A percentile compares a stretch with the other conserved stretches of the same genome.
phyloP scores from a whole-genome alignment of 768 basidiomycete genomes.

The Mycena galopus region DNA sequence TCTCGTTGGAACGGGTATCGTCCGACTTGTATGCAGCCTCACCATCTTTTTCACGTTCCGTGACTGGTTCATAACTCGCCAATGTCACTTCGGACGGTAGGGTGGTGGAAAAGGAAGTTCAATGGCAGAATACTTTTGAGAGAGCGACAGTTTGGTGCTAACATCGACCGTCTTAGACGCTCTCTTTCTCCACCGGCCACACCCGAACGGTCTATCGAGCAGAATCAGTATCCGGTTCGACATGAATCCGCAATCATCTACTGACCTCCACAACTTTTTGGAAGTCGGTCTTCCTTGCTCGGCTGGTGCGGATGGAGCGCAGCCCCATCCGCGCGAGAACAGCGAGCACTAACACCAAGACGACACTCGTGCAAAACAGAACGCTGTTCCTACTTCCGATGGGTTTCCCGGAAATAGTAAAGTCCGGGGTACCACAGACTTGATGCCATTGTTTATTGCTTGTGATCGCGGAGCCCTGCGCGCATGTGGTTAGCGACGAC shows the following conservation, averaged over 20 bases:
- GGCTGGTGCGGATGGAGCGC: neutral
- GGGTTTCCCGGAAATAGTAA: neutral
- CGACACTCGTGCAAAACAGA: neutral
- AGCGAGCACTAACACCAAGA: conserved; percentile 13
- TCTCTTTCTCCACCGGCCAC: neutral
- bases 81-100: too few relatives aligned
- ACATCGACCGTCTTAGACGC: neutral
- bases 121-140: too few relatives aligned
- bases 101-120: too few relatives aligned
- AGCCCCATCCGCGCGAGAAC: neutral
- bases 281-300: neutral
- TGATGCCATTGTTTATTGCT: conserved; percentile 68
- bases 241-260: neutral
- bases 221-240: neutral
- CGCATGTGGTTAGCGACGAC: neutral
- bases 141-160: too few relatives aligned
- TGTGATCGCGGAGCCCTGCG: conserved; percentile 61
- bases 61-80: too few relatives aligned
- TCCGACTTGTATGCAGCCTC: too few relatives aligned
- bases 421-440: conserved; percentile 50
- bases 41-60: too few relatives aligned
- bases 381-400: neutral
- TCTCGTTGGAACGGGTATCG: too few relatives aligned
- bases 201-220: neutral
- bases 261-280: neutral